Base-by-base conservation (phyloP, 139 green algal species). In the Mesostigma viride region DNA sequence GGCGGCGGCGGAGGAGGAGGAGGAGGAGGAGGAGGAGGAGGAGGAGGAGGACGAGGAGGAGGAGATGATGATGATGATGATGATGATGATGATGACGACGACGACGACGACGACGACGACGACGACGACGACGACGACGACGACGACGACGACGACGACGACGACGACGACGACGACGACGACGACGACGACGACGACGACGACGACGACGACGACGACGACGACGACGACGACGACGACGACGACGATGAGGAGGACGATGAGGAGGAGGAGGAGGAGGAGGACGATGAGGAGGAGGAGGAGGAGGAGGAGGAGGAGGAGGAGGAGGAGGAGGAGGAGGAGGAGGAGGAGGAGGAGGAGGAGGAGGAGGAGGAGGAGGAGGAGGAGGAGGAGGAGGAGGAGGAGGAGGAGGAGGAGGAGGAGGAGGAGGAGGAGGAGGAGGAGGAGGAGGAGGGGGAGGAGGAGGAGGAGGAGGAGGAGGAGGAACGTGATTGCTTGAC, bases 221-320 rank as follows among this genome's bases (percentile, higher is more conserved):
- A 8, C 8, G 8, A 8, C 8, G 28, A 63, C 28, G 8, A 22
- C 8, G 30, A 26, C 8, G 56, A 33, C 8, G 56, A 14, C 56
- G 45, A 63, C 56, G 28, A 63, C 14, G 22, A 22, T 22, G 22
- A 56, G 45, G 20, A 28, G 22, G 22, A 28, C 45, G 22, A 22
- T 22, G 45, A 28, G 45, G 22, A 56, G 45, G 22, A 28, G 45
- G 22, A 28, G 45, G 22, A 28, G 45, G 45, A 56, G 22, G 45
- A 56, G 45, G 45, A 56, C 22, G 45, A 56, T 22, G 45, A 56
- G 45, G 45, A 56, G 56, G 56, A 63, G 56, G 56, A 8, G 56
- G 56, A 28, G 56, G 56, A 63, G 56, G 30, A 14, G 56, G 30
- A 8, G 14, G 30, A 8, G 56, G 30, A 28, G 56, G 30, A 8